Base-by-base conservation (phyloP, 2,329 filamentous ascomycete genomes). In the Pyrenochaeta sp. region DNA sequence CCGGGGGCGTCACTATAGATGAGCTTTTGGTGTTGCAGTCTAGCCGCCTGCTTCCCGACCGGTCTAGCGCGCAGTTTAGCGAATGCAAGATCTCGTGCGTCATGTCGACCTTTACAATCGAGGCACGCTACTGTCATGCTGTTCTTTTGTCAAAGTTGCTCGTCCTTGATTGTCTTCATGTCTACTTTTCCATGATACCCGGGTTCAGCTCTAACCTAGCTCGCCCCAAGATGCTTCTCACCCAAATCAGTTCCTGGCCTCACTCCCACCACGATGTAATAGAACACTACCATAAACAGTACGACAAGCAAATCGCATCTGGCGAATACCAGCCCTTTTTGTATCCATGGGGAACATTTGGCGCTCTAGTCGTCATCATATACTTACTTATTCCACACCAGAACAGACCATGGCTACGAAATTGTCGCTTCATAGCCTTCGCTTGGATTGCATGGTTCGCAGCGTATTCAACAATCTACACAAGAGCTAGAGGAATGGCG, bases 351-450 rank as follows among this genome's bases (percentile, higher is more conserved):
- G 75, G 72, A 8, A 68, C 72, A 0, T 43, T 80, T 2, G 80
- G 80, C 13, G 74, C 77, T 1, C 64, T 74, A 3, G 40, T 80
- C 0, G 74, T 84, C 6, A 68, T 86, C n/a, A 52, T 80, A 10
- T 84, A 84, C 54, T 77, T 87, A 15, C 71, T 85, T 6, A 74
- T 86, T 51, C 82, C 84, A n/a, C 80, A 82, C 58, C 75, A 75
- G 42, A 74, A 75, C 30, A 76, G 75, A 25, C 71, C 72, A 45
- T 72, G 75, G 55, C 71, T 82, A 2, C 66, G 62, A 48, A 79
- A 76, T 52, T 68, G 79, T 22, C 81, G 84, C 7, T 82, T 79
- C 46, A 61, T 81, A 2, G 72, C 82, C 1, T 85, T 83, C 65
- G 77, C 73, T 0, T 68, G 80, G 44, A 76, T 83, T 39, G 64